phyloP scores from a whole-genome alignment of 1,284 basidiomycete species.

The Ceratobasidium sp. region DNA sequence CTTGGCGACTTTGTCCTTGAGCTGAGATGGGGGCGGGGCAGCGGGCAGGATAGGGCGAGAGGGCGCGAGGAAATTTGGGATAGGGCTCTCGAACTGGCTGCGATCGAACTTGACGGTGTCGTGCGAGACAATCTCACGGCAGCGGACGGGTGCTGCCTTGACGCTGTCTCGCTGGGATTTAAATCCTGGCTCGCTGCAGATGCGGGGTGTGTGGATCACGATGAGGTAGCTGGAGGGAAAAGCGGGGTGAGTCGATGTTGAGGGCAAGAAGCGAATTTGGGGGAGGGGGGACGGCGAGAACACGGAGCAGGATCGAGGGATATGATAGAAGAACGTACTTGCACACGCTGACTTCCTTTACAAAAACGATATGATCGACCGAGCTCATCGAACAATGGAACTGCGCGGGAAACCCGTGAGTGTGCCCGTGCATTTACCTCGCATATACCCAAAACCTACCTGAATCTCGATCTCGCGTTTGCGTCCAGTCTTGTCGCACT shows the following conservation, averaged over 20 bases:
- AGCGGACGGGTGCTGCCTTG: slow-evolving; percentile 73
- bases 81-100: slow-evolving; percentile 61
- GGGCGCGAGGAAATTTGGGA: slow-evolving; percentile 59
- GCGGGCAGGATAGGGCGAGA: slow-evolving; percentile 48
- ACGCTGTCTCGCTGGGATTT: slow-evolving; percentile 70
- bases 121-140: slow-evolving; percentile 68
- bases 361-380: slow-evolving; percentile 54
- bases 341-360: slow-evolving; percentile 38
- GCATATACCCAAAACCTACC: slow-evolving; percentile 55
- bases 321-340: slow-evolving; percentile 31
- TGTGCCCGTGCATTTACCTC: background rate
- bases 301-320: background rate
- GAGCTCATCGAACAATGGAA: slow-evolving; percentile 95
- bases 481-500: slow-evolving; percentile 88
- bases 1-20: slow-evolving; percentile 16
- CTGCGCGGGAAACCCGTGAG: slow-evolving; percentile 52
- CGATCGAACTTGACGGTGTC: slow-evolving; percentile 44
- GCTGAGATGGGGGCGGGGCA: slow-evolving; percentile 30
- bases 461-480: slow-evolving; percentile 91
- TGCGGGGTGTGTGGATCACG: slow-evolving; percentile 89
- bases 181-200: slow-evolving; percentile 92
- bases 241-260: slow-evolving; percentile 10
- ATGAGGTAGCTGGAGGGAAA: slow-evolving; percentile 73
- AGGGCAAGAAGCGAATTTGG: background rate
- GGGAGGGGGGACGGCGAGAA: background rate